Base-by-base conservation (phyloP, 495 filamentous ascomycete genomes). In the Parachaetomium inaequale region DNA sequence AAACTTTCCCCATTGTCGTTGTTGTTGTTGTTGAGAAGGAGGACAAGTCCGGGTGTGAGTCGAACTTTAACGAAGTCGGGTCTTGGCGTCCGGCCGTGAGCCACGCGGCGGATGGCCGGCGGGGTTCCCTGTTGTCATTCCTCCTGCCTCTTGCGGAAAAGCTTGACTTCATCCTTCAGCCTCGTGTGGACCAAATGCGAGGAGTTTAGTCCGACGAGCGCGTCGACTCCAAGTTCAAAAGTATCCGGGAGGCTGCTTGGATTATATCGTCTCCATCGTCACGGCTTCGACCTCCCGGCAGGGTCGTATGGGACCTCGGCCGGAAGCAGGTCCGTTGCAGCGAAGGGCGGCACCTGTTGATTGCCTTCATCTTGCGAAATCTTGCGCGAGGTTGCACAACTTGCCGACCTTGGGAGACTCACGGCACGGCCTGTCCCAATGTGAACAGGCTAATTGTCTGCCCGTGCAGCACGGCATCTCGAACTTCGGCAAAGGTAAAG, bases 1-100 rank as follows among this genome's bases (percentile, higher is more conserved):
- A n/a, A 3, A 29, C n/a, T 23, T 25, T 55, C 0, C 52, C 59
- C 59, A 62, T 62, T 50, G 42, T 21, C 45, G n/a, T 2, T 28
- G 57, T 36, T 45, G 50, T 47, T 29, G 31, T 7, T 29, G 40
- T 25, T 21, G 28, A 55, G 14, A 28, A 59, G 32, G 14, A 32
- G 3, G n/a, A 49, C 26, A 7, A 15, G 38, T 3, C 15, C 28
- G 19, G 1, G 12, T 12, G 5, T 21, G 10, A 43, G 50, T 21
- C 36, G 12, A 4, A 10, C 19, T 15, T 31, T 46, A 17, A 40
- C 36, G 26, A 5, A 2, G 31, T 2, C 12, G 19, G 19, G 45
- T 40, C 43, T 58, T 36, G 55, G 55, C 43, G 43, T 12, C 17
- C 19, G 23, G 15, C 4, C 6, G 36, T 14, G 8, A 56, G 54